Conservation (phyloP, 73 alveolate species). For the Tetrahymena borealis region DNA sequence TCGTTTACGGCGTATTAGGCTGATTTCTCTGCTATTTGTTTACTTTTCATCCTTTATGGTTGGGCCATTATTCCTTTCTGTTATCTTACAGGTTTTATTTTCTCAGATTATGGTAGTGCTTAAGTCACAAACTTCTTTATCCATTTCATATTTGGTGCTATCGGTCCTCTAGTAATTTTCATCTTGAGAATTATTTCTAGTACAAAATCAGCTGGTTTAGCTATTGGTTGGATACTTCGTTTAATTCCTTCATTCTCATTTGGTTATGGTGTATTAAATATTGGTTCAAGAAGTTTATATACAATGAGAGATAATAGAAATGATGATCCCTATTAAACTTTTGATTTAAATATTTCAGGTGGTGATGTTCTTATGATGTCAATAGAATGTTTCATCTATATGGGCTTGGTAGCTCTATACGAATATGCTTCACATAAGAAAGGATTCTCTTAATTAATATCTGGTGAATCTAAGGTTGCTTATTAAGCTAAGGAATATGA, state of each 20-base stretch:
- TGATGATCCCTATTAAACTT: constrained; percentile 7
- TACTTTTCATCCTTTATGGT: constrained; percentile 60
- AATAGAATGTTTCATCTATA: constrained; percentile 20
- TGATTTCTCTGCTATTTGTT: constrained; percentile 47
- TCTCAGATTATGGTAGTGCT: constrained; percentile 53
- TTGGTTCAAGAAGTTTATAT: constrained; percentile 37
- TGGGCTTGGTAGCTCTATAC: constrained; percentile 10
- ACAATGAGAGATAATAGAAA: constrained; percentile 17
- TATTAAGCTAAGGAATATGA: constrained; percentile 11
- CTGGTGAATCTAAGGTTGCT: constrained; percentile 23
- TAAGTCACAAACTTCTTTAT: constrained; percentile 33
- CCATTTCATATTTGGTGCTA: constrained; percentile 55
- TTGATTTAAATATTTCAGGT: constrained; percentile 40
- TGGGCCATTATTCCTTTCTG: constrained; percentile 68
- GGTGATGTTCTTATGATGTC: constrained; percentile 30
- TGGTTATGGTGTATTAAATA: constrained; percentile 68
- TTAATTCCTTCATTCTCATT: constrained; percentile 88
- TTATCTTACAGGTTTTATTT: constrained; percentile 60
- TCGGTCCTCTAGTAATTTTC: constrained; percentile 45
- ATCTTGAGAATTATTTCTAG: constrained; percentile 57
- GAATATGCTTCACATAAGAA: constrained; percentile 46
- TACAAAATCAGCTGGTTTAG: constrained; percentile 52
- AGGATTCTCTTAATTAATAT: constrained; percentile 10
- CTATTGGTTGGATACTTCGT: constrained; percentile 68
- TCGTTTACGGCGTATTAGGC: constrained; percentile 12